phyloP scores from a whole-genome alignment of 2,329 filamentous ascomycete genomes.

The Cryphonectria nitschkei region DNA sequence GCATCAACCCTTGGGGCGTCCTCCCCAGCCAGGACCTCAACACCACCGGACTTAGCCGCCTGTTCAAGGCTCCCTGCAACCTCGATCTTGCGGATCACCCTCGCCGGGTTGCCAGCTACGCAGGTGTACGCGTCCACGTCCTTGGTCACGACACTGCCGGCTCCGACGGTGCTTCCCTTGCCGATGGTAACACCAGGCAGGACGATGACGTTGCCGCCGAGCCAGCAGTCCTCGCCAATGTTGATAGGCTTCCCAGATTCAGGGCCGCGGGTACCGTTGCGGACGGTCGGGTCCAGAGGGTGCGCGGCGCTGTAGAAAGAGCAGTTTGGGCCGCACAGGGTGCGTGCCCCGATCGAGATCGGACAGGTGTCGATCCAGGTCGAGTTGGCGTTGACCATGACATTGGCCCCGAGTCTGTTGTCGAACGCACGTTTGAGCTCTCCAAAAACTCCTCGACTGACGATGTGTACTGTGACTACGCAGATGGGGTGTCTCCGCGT shows the following conservation, averaged over 20 bases:
- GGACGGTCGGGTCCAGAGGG: conserved; percentile 73
- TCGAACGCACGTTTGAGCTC: not conserved
- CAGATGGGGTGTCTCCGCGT: not conserved
- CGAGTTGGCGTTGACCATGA: conserved; percentile 76
- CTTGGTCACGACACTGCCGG: conserved; percentile 83
- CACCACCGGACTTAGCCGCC: conserved; percentile 8
- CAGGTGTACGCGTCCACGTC: conserved; percentile 66
- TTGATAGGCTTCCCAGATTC: conserved; percentile 74
- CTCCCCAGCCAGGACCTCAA: conserved; percentile 23
- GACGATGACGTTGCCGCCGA: conserved; percentile 72
- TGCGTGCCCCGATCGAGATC: conserved; percentile 76
- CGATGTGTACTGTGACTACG: too few species aligned
- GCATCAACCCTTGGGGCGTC: conserved; percentile 18
- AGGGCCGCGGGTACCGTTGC: conserved; percentile 75
- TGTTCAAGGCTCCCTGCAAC: conserved; percentile 33
- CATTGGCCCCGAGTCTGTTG: conserved; percentile 64
- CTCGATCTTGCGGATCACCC: conserved; percentile 52
- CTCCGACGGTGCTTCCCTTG: conserved; percentile 72
- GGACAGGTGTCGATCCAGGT: conserved; percentile 77
- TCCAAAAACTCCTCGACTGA: not conserved
- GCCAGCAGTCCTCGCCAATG: conserved; percentile 81
- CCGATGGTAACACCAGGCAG: conserved; percentile 81
- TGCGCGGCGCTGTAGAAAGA: conserved; percentile 76
- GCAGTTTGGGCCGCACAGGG: conserved; percentile 78
- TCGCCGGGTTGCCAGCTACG: conserved; percentile 70